Percentiles rank a stretch among this genome's conserved stretches.
Conservation (phyloP, 1,139 yeast genomes). For the Debaryomyces sp. region DNA sequence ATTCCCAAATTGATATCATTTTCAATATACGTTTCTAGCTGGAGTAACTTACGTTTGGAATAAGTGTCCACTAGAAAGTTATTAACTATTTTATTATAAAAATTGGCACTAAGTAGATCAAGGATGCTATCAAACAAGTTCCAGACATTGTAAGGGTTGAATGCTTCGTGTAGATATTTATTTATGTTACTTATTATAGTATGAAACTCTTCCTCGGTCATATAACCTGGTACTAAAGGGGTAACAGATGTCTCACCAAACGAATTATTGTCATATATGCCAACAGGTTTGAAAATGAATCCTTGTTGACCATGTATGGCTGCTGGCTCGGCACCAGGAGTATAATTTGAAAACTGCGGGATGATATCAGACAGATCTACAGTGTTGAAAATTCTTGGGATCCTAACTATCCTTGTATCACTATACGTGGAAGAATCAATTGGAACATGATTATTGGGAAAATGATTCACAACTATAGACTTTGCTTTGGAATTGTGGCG, state of each 20-base stretch:
- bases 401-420: conserved; percentile 59
- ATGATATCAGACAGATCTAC: conserved; percentile 33
- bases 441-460: conserved; percentile 55
- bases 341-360: conserved; percentile 60
- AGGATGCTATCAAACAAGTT: conserved; percentile 44
- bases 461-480: conserved; percentile 59
- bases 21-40: conserved; percentile 50
- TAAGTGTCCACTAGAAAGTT: conserved; percentile 20
- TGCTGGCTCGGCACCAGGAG: conserved; percentile 73
- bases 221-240: conserved; percentile 50
- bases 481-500: conserved; percentile 18
- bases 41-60: conserved; percentile 30
- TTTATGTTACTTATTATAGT: conserved; percentile 52
- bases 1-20: conserved; percentile 36
- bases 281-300: conserved; percentile 34
- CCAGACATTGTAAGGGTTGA: conserved; percentile 33
- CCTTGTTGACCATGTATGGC: conserved; percentile 37
- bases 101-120: conserved; percentile 50
- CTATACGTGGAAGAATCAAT: conserved; percentile 28
- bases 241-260: conserved; percentile 59
- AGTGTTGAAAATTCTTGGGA: conserved; percentile 55
- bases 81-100: conserved; percentile 27
- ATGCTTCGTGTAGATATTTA: conserved; percentile 39
- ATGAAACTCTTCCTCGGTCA: conserved; percentile 37
- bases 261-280: conserved; percentile 38